Conservation (phyloP, 768 basidiomycete genomes). For the Agrocybe chaxingu region DNA sequence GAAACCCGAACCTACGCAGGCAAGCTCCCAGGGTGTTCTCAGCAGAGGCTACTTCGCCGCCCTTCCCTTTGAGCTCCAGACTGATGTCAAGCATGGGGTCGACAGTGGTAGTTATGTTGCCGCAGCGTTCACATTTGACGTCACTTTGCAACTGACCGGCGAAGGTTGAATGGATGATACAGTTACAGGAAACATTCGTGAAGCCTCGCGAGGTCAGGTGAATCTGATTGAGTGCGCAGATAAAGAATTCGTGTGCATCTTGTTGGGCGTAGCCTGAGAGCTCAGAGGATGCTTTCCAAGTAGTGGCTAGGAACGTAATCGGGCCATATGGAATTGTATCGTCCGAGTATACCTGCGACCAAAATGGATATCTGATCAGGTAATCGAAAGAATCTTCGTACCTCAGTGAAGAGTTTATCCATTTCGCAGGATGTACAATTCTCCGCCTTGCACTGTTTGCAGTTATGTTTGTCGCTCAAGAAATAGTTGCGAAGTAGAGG, state of each 20-base stretch:
- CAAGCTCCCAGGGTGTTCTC: constrained; percentile 74
- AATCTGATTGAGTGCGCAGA: constrained; percentile 81
- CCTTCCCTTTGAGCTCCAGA: constrained; percentile 67
- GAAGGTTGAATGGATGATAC: constrained; percentile 89
- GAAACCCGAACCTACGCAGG: constrained; percentile 55
- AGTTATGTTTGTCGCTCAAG: constrained; percentile 87
- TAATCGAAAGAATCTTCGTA: constrained; percentile 18
- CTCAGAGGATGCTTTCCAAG: constrained; percentile 79
- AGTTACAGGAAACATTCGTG: constrained; percentile 80
- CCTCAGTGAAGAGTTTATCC: constrained; percentile 82
- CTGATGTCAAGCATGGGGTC: constrained; percentile 93
- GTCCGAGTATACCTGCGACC: constrained; percentile 49
- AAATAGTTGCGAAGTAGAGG: constrained; percentile 88
- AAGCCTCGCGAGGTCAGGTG: constrained; percentile 75
- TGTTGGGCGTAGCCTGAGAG: constrained; percentile 92
- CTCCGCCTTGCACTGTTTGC: constrained; percentile 58
- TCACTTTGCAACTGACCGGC: constrained; percentile 85
- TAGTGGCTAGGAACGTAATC: constrained; percentile 75
- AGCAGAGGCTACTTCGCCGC: constrained; percentile 35
- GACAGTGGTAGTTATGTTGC: constrained; percentile 69
- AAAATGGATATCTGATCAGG: neutral
- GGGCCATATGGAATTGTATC: constrained; percentile 73
- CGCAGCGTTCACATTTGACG: constrained; percentile 84
- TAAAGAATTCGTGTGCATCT: constrained; percentile 89
- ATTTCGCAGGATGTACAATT: constrained; percentile 92